Evolutionary conservation across 2,329 filamentous ascomycete genomes (phyloP).

Genomic region (Colletotrichum trifolii): DNA sequence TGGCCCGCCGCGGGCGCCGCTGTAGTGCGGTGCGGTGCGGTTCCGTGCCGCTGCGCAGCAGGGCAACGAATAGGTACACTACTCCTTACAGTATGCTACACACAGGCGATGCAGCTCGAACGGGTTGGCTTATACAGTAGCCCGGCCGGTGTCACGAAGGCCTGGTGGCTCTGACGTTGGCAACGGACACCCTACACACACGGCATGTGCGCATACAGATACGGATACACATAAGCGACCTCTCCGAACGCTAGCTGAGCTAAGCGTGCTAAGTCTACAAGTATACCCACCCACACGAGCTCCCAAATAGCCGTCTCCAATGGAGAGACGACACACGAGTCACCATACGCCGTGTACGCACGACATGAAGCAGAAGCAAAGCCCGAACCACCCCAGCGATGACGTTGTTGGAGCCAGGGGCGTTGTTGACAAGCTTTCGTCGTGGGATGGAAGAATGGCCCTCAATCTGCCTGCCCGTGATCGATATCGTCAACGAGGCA

Average conservation of each 20-base stretch:
- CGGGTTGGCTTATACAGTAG: too few relatives aligned
- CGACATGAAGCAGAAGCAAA: conserved; percentile 13
- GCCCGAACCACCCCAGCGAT: conserved; percentile 15
- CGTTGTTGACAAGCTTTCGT: conserved; percentile 12
- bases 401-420: conserved; percentile 21
- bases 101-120: too few relatives aligned
- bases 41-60: conserved; percentile 26
- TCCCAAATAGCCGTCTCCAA: conserved; percentile 28
- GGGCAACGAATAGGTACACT: too few relatives aligned
- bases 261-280: not conserved
- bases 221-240: not conserved
- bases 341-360: conserved; percentile 3
- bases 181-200: not conserved
- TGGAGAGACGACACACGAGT: conserved; percentile 8
- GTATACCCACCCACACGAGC: conserved; percentile 6
- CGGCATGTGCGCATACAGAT: not conserved
- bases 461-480: not conserved
- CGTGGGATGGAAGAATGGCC: not conserved
- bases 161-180: not conserved
- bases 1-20: conserved; percentile 26
- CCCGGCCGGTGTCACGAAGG: too few relatives aligned
- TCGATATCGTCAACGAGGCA: not conserved
- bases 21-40: conserved; percentile 21
- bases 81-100: too few relatives aligned
- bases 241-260: too few relatives aligned